A percentile compares a stretch with the other conserved stretches of the same genome.
phyloP scores from a whole-genome alignment of 192 early-diverging fungal species.

The Gigaspora rosea region DNA sequence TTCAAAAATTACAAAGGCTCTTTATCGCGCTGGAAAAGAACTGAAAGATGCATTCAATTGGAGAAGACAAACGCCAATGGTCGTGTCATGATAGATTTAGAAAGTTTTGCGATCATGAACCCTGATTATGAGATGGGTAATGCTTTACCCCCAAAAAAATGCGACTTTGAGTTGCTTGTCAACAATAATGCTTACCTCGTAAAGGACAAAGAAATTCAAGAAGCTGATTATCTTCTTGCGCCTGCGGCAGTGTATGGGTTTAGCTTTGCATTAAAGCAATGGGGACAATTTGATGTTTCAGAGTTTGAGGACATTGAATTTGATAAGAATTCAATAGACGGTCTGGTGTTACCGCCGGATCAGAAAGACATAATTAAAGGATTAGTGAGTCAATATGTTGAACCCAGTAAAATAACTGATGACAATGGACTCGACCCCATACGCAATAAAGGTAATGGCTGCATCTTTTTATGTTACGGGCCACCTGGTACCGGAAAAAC shows the following conservation, averaged over 20 bases:
- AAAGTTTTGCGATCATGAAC: neutral
- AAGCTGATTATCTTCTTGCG: neutral
- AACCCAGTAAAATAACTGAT: no score
- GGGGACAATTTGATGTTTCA: neutral
- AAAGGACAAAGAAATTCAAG: neutral
- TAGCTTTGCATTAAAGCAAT: neutral
- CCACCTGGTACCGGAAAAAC: no score
- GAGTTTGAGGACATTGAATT: neutral
- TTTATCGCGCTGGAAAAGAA: neutral
- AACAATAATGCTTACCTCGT: neutral
- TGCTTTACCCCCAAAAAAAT: neutral
- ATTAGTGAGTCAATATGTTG: neutral
- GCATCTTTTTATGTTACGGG: no score
- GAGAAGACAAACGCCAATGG: neutral
- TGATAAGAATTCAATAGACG: neutral
- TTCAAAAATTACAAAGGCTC: neutral
- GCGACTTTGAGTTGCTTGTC: neutral
- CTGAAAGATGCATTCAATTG: neutral
- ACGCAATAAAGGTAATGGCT: conserved; percentile 43
- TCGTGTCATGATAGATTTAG: neutral
- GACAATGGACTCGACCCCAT: conserved; percentile 47
- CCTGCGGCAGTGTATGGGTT: conserved; percentile 1
- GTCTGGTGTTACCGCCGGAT: neutral
- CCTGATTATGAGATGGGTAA: neutral
- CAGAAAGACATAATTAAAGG: neutral